Conservation (phyloP, 306 rosid species). For the Crotalaria pallida region DNA sequence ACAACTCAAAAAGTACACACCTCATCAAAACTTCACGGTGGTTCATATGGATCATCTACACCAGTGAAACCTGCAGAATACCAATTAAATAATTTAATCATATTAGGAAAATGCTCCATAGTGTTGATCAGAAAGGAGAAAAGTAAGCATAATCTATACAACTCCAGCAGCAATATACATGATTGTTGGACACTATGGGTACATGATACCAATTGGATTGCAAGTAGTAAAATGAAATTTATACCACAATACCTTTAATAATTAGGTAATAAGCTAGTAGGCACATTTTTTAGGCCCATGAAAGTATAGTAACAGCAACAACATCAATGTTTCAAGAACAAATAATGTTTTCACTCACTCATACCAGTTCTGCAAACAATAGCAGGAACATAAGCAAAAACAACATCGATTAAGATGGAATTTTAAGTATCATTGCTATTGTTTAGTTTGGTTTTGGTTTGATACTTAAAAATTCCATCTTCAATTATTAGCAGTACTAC, state of each 20-base stretch:
- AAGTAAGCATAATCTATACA: background rate
- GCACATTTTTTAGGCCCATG: no score
- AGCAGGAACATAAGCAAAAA: no score
- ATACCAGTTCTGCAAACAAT: no score
- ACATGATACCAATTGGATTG: constrained; percentile 22
- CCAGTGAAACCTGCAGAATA: constrained; percentile 83
- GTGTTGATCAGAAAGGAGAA: constrained; percentile 5
- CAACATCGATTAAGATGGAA: no score
- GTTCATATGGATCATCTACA: constrained; percentile 85
- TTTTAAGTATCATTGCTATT: no score
- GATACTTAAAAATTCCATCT: no score
- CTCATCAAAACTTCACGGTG: constrained; percentile 77
- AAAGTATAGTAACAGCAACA: no score
- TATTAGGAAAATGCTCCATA: background rate
- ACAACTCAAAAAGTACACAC: constrained; percentile 29
- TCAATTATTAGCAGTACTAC: no score
- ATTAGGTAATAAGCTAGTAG: no score
- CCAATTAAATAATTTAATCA: constrained; percentile 23
- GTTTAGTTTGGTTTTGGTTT: no score
- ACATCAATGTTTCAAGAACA: no score
- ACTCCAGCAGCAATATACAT: background rate
- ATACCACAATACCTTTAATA: constrained; percentile 55
- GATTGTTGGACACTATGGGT: background rate
- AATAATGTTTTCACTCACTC: no score
- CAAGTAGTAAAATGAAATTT: constrained; percentile 6